A percentile compares a stretch with the other conserved stretches of the same genome.
Evolutionary conservation across 2,329 filamentous ascomycete species (phyloP).

Genomic region (Coniochaeta sp.): DNA sequence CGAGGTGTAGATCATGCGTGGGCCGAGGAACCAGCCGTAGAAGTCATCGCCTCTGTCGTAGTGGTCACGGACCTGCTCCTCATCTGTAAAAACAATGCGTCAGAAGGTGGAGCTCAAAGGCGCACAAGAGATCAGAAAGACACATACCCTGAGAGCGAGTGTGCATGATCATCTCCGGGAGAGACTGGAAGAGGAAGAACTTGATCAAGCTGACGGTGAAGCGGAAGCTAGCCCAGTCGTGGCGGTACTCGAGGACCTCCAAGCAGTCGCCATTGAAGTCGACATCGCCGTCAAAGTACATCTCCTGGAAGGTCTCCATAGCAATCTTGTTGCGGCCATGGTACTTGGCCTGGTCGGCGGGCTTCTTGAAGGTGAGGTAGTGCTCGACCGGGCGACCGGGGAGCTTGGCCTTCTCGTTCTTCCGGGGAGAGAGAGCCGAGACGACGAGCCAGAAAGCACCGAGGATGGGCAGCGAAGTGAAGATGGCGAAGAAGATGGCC

Average conservation of each 20-base stretch:
- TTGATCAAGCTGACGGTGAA: constrained; percentile 83
- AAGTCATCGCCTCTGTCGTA: constrained; percentile 98
- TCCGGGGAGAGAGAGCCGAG: constrained; percentile 77
- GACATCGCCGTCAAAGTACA: constrained; percentile 93
- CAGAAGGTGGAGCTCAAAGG: constrained; percentile 6
- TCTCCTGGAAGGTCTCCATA: constrained; percentile 92
- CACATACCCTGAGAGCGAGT: constrained; percentile 72
- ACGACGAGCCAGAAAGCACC: constrained; percentile 73
- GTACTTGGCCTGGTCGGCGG: constrained; percentile 58
- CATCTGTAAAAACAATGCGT: constrained; percentile 50
- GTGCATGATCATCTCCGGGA: constrained; percentile 89
- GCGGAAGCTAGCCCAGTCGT: constrained; percentile 94
- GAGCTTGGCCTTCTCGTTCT: constrained; percentile 84
- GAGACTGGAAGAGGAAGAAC: constrained; percentile 81
- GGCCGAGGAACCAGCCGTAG: constrained; percentile 97
- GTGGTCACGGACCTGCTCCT: constrained; percentile 95
- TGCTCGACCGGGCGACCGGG: constrained; percentile 84
- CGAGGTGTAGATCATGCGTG: constrained; percentile 98
- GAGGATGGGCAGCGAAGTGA: constrained; percentile 74
- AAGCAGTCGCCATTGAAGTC: constrained; percentile 92
- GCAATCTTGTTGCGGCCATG: constrained; percentile 74
- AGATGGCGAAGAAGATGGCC: constrained; percentile 74
- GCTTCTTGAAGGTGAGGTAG: constrained; percentile 77
- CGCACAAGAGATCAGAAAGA: neutral
- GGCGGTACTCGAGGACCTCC: constrained; percentile 85